Base-by-base conservation (phyloP, 306 rosid species). In the Corylus americana region DNA sequence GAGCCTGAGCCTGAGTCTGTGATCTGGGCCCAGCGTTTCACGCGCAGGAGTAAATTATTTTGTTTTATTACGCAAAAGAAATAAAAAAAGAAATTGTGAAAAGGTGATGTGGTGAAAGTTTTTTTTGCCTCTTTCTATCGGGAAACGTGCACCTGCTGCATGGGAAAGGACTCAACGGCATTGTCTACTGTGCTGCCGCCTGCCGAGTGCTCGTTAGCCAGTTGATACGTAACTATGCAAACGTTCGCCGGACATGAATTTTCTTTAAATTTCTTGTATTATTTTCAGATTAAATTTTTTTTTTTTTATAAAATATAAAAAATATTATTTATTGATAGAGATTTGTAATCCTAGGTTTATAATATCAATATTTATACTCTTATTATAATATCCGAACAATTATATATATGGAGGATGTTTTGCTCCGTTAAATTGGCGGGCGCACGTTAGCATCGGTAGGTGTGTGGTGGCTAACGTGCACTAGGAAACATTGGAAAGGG, bases 1-100 rank as follows among this genome's bases (percentile, higher is more conserved):
- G 35, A 31, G 14, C 4, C 14, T 9, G 58, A 54, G 55, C 0
- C 55, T 7, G 4, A 35, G 8, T 11, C 49, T 39, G 9, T 12
- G 4, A 4, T 0, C 55, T 62, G 79, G 88, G 79, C 54, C 77
- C 88, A 75, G 2, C 67, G 1, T 51, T 67, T 76, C 86, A 82
- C 84, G 86, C 86, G 54, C 7, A 70, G 49, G 17, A 37, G 31
- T 14, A 31, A 63, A 31, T 37, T 58, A 68, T 37, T 71, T 70
- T n/a, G 20, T 44, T 44, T 29, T 18, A 22, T 55, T 37, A 45
- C 1, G 47, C 1, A 10, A 4, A 8, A 27, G 2, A 8, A 27
- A n/a, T 12, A 1, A 0, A 27, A 1, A 37, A 2, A 10, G 0
- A 45, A 44, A 75, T 0, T 0, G 45, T 31, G 3, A 29, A 63